Evolutionary conservation across 2,329 filamentous ascomycete species (phyloP), one percentile per base, ranked within the genome.

Genomic region (Zalaria sp.): DNA sequence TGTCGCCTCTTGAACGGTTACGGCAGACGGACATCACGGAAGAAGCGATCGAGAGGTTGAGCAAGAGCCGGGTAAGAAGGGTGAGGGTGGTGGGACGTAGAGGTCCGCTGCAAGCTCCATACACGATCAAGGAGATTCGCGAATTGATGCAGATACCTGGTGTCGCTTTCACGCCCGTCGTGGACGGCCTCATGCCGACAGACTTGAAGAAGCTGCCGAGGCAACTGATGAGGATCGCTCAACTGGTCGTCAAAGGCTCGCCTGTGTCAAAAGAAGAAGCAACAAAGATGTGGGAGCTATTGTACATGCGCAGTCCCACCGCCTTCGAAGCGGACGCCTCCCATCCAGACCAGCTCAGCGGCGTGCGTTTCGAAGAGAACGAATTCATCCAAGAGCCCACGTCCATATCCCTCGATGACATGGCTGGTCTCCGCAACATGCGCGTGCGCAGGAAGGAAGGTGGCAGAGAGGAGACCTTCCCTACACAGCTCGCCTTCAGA

Each of bases 41-140:
- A 46, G 74, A 84, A 52, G 91, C 91, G 1, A 61, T 96, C 9
- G 79, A 85, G 40, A 72, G 73, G 1, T 61, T 98, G 35, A 71
- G 77, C 1, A 73, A 68, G 49, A 94, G 83, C 58, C 81, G 69
- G 43, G 71, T 96, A 38, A 84, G 77, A 55, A 73, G 81, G 34
- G 86, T 98, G 2, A 79, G 81, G 45, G 73, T 98, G n/a, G 81
- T 96, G 25, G 91, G 89, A 8, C 74, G 91, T 51, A 75, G 91
- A 55, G 91, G 91, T 0, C 87, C 88, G 1, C 41, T 54, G n/a
- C 53, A 89, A 79, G 89, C 86, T 25, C 79, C 91, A 1, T 96
- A 94, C 53, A 95, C 89, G 0, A 93, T 94, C 58, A 96, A 95
- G 61, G 91, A 98, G 65, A 66, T 86, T 10, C 78, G 91, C 31